Evolutionary conservation across 1,284 basidiomycete species (phyloP), one percentile per base, ranked within the genome.

Genomic region (Chalciporus sp.): DNA sequence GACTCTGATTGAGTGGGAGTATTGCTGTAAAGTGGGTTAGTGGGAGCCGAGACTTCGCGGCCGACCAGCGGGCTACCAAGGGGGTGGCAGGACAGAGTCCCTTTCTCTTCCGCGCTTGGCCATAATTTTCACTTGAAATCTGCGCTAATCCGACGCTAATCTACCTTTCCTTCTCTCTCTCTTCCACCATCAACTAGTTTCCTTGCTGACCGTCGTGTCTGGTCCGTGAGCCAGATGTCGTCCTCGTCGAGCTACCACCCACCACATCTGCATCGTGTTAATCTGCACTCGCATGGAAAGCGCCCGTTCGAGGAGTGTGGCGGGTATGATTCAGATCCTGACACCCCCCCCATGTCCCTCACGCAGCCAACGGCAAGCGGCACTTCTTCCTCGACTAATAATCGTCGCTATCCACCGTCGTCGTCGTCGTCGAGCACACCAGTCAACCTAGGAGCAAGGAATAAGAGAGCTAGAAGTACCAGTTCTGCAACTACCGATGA

Each of bases 261-360:
- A 19, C 53, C 63, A 1, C 65, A 57, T 33, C 60, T 65, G 23
- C 65, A 65, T 49, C 65, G 63, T 58, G 62, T 67, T 50, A 55
- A 53, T 49, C 48, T 65, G 8, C 63, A 66, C 40, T 52, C 65
- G 29, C 65, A 66, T 58, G 67, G 55, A 61, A 67, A 67, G 64
- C 65, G 65, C 58, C 67, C 66, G 49, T 67, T 67, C 44, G 65
- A 70, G 16, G 65, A 69, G 42, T 66, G 64, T 65, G 64, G 64
- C 55, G 66, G 66, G 49, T 70, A 70, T 40, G 69, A 67, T 56
- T 69, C 69, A 41, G 69, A 65, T 58, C 61, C 68, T 42, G 51
- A 62, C 56, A 28, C 56, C 48, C 39, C 68, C 56, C 39, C 68
- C 56, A 68, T 71, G 66, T 56, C 67, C 12, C 48, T 26, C 61